Conservation (phyloP, 2,329 filamentous ascomycete species). For the Rugonectria rugulosa region DNA sequence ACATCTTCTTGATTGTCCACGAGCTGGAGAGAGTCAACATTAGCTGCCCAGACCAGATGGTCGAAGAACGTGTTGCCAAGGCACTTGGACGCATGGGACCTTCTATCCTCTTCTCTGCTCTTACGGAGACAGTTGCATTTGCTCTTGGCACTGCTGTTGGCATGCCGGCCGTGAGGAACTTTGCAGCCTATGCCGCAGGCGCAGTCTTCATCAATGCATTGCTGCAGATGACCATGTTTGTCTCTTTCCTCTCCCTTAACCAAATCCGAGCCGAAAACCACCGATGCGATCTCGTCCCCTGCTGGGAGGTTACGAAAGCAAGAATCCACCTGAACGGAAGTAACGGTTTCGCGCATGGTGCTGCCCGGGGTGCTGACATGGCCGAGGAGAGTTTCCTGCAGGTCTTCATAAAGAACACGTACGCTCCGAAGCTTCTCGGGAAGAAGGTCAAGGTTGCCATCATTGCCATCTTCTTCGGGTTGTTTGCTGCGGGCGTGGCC, state of each 20-base stretch:
- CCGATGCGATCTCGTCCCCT: constrained; percentile 92
- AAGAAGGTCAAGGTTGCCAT: constrained; percentile 82
- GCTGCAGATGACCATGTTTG: constrained; percentile 97
- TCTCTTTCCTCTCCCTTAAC: constrained; percentile 89
- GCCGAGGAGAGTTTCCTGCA: constrained; percentile 87
- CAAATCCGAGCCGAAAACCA: constrained; percentile 89
- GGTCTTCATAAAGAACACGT: constrained; percentile 87
- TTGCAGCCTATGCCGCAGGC: constrained; percentile 94
- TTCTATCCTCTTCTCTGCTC: constrained; percentile 93
- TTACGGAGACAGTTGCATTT: constrained; percentile 93
- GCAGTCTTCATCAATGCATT: constrained; percentile 97
- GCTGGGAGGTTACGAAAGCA: constrained; percentile 79
- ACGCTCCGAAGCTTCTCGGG: constrained; percentile 82
- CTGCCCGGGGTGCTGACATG: constrained; percentile 70
- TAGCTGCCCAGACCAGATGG: constrained; percentile 86
- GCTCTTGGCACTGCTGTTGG: constrained; percentile 91
- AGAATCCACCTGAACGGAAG: constrained; percentile 67
- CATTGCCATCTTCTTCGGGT: constrained; percentile 81
- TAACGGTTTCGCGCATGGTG: constrained; percentile 65
- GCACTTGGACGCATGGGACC: constrained; percentile 96
- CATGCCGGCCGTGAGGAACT: constrained; percentile 98
- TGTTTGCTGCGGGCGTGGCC: constrained; percentile 86
- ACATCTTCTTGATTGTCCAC: constrained; percentile 98
- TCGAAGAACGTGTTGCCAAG: constrained; percentile 85
- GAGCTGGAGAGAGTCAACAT: constrained; percentile 96